These are phyloP conservation scores for Thermothelomyces thermophilus DNA, from an alignment of 2,329 filamentous ascomycete genomes.

Conservation along the genomic window DNA sequence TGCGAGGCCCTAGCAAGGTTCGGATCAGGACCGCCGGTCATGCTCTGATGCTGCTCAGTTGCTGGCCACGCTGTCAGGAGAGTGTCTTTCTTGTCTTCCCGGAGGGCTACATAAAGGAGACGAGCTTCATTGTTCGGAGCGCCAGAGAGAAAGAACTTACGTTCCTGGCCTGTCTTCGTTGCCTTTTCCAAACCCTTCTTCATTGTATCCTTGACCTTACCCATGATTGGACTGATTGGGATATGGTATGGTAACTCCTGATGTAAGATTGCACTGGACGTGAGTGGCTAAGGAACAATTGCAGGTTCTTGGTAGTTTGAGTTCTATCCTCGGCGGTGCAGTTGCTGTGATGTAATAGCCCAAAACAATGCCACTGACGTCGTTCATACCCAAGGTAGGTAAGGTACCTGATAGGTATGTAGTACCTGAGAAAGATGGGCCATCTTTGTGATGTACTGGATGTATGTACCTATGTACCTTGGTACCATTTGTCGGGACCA, in stretches of 20 bases:
- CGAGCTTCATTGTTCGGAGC: neutral
- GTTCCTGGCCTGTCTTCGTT: constrained; percentile 3
- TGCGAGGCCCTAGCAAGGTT: constrained; percentile 5
- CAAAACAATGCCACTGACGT: neutral
- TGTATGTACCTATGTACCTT: no score
- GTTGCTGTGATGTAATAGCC: neutral
- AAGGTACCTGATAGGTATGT: no score
- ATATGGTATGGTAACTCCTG: no score
- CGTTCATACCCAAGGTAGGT: neutral
- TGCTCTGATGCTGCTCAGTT: constrained; percentile 7
- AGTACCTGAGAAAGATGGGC: no score
- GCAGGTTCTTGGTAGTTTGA: neutral
- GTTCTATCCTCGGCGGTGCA: neutral
- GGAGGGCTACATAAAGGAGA: neutral
- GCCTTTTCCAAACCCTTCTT: constrained; percentile 15
- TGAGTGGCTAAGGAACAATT: neutral
- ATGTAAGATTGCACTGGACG: neutral
- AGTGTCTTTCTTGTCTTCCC: constrained; percentile 4
- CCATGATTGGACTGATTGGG: constrained; percentile 4
- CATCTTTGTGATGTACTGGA: no score
- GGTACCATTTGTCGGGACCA: no score
- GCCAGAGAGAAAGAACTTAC: neutral
- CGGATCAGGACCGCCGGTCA: constrained; percentile 6
- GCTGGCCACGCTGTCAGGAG: constrained; percentile 5
- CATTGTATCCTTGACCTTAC: constrained; percentile 9